phyloP scores from a whole-genome alignment of 805 yeast genomes.

The Yarrowia sp. region DNA sequence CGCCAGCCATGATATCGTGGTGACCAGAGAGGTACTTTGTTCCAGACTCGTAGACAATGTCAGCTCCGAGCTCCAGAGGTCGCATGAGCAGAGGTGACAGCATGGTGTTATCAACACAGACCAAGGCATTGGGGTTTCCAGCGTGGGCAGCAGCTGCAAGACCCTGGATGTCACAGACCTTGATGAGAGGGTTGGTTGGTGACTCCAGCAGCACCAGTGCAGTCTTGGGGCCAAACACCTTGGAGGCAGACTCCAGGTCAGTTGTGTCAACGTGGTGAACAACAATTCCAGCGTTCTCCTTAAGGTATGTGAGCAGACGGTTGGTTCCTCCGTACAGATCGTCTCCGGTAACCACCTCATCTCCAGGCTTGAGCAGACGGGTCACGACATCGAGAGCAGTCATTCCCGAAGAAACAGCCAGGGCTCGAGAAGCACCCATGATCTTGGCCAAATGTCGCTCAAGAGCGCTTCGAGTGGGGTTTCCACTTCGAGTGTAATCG shows the following conservation, averaged over 20 bases:
- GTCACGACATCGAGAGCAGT: conserved; percentile 84
- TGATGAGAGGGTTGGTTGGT: conserved; percentile 91
- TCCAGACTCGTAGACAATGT: conserved; percentile 89
- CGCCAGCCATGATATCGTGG: conserved; percentile 96
- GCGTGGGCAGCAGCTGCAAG: conserved; percentile 65
- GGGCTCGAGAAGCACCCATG: conserved; percentile 72
- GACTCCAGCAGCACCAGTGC: conserved; percentile 80
- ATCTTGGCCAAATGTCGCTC: conserved; percentile 75
- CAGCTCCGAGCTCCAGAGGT: conserved; percentile 83
- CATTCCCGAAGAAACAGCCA: conserved; percentile 90
- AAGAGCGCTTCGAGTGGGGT: conserved; percentile 81
- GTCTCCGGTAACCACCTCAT: conserved; percentile 89
- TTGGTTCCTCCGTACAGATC: conserved; percentile 94
- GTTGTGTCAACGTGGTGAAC: conserved; percentile 83
- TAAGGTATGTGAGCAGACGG: conserved; percentile 70
- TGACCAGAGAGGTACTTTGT: conserved; percentile 92
- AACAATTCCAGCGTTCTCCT: conserved; percentile 58
- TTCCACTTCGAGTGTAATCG: conserved; percentile 88
- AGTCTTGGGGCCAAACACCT: conserved; percentile 55
- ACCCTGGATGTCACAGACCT: conserved; percentile 73
- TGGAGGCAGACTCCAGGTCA: conserved; percentile 55
- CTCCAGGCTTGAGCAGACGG: conserved; percentile 72
- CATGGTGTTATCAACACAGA: conserved; percentile 95
- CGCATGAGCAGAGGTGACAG: conserved; percentile 85
- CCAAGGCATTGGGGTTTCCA: conserved; percentile 63